These are phyloP conservation scores for Barnettozyma siamensis DNA, from an alignment of 805 yeast species.

Conservation along the genomic window DNA sequence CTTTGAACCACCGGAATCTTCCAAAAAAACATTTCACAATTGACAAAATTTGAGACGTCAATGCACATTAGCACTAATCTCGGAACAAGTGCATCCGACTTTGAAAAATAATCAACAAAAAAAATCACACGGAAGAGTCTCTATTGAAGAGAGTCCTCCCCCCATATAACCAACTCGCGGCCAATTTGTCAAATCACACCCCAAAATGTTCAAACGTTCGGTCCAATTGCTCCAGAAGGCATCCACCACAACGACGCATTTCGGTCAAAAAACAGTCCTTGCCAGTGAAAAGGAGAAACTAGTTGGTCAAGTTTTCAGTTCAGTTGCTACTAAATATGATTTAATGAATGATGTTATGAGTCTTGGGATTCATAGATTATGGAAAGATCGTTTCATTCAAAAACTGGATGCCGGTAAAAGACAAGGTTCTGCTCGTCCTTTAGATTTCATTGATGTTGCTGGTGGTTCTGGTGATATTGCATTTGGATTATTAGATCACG, in stretches of 20 bases:
- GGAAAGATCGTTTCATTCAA: constrained; percentile 89
- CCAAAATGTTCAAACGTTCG: constrained; percentile 8
- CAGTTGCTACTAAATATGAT: constrained; percentile 92
- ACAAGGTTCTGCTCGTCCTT: constrained; percentile 70
- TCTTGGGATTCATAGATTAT: constrained; percentile 85
- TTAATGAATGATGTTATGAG: constrained; percentile 99
- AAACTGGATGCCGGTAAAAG: constrained; percentile 90
- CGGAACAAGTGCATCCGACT: too few species aligned
- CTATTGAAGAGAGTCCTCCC: too few species aligned
- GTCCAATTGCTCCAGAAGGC: constrained; percentile 7
- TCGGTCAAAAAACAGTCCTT: constrained; percentile 82
- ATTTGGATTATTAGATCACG: constrained; percentile 89
- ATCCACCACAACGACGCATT: constrained; percentile 89
- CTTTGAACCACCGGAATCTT: too few species aligned
- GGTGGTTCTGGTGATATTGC: constrained; percentile 99
- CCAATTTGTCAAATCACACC: too few species aligned
- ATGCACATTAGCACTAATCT: too few species aligned
- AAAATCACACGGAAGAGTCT: too few species aligned
- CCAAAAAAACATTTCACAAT: too few species aligned
- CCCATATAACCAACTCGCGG: too few species aligned
- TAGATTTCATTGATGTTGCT: constrained; percentile 91
- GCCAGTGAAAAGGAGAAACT: constrained; percentile 74
- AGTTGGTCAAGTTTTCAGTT: constrained; percentile 83
- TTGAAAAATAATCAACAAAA: too few species aligned
- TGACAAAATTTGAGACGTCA: too few species aligned